phyloP scores from a whole-genome alignment of 768 basidiomycete genomes.

The Xerocomellus intermedius region DNA sequence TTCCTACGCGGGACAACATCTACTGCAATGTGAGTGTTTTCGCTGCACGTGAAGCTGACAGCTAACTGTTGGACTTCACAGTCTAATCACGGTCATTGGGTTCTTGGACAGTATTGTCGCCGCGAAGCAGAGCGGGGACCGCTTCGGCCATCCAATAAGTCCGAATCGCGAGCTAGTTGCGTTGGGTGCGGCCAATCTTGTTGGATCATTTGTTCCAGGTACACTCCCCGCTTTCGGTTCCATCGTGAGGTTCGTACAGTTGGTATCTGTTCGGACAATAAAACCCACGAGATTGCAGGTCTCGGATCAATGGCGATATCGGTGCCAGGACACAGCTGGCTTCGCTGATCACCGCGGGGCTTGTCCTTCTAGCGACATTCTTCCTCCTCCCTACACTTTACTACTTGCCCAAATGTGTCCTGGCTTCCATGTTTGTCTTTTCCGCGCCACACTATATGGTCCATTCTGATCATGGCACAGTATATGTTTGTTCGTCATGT shows the following conservation, averaged over 20 bases:
- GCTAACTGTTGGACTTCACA: conserved; percentile 26
- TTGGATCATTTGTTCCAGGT: conserved; percentile 79
- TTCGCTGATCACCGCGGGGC: conserved; percentile 67
- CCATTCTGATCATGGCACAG: conserved; percentile 37
- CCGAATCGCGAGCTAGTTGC: conserved; percentile 97
- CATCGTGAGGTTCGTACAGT: conserved; percentile 68
- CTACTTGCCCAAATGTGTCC: conserved; percentile 85
- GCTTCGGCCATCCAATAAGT: conserved; percentile 84
- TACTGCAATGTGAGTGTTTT: conserved; percentile 62
- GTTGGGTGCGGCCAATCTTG: conserved; percentile 77
- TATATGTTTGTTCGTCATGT: conserved; percentile 82
- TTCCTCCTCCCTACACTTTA: conserved; percentile 86
- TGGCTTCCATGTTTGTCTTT: conserved; percentile 75
- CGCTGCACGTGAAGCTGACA: not conserved
- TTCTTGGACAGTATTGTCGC: conserved; percentile 95
- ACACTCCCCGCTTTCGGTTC: conserved; percentile 91
- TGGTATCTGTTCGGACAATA: not conserved
- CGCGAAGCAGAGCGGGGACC: conserved; percentile 86
- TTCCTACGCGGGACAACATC: conserved; percentile 80
- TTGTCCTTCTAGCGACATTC: conserved; percentile 83
- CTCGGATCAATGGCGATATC: conserved; percentile 86
- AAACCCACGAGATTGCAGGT: conserved; percentile 36
- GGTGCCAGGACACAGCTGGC: conserved; percentile 91
- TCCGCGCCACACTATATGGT: not conserved
- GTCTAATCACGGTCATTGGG: conserved; percentile 79